phyloP scores from a whole-genome alignment of 1,284 basidiomycete species.

The Lentinula novae-zelandiae region DNA sequence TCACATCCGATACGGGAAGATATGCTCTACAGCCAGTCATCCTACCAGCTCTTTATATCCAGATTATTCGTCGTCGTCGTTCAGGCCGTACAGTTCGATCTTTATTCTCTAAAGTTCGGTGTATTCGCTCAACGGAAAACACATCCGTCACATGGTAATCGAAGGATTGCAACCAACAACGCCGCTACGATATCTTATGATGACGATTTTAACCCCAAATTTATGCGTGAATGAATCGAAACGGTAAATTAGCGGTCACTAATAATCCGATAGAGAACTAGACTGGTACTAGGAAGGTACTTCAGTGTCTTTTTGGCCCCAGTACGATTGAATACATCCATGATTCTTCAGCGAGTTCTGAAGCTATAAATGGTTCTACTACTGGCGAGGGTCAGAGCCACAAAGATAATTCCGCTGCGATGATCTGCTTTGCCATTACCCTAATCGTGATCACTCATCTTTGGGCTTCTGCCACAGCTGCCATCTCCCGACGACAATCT shows the following conservation, averaged over 20 bases:
- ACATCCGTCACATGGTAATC: background rate
- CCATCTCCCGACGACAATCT: background rate
- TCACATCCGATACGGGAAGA: constrained; percentile 31
- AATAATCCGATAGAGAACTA: background rate
- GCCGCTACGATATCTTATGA: background rate
- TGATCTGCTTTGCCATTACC: background rate
- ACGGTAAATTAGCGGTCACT: background rate
- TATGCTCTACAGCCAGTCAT: constrained; percentile 27
- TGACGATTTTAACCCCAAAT: background rate
- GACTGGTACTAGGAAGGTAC: background rate
- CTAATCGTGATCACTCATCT: background rate
- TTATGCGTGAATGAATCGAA: constrained; percentile 1
- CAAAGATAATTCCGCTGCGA: background rate
- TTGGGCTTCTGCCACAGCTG: background rate
- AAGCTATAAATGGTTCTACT: background rate
- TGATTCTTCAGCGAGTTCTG: background rate
- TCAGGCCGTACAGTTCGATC: background rate
- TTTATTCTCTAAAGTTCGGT: background rate
- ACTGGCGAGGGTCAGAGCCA: background rate
- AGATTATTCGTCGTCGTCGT: constrained; percentile 18
- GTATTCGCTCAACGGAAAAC: background rate
- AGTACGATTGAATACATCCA: background rate
- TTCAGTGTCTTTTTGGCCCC: background rate
- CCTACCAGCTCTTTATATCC: constrained; percentile 22
- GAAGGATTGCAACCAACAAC: background rate